Evolutionary conservation across 23 red algal species (phyloP).

Genomic region (Gracilaria gracilis): DNA sequence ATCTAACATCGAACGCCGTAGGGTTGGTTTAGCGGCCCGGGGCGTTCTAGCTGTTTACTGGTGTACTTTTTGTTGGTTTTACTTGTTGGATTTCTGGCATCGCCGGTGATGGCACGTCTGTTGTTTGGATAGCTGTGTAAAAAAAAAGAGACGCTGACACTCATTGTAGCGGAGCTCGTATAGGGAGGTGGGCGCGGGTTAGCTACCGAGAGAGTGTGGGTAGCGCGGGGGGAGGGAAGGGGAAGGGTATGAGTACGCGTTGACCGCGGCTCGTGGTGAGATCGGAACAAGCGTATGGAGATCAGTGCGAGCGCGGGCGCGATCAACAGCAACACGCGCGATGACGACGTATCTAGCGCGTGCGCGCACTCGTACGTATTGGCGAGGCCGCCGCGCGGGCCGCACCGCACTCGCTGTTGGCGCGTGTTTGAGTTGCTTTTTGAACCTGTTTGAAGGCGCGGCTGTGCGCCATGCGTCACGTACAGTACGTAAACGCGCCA

Average conservation of each 20-base stretch:
- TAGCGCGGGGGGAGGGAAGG: too few relatives aligned
- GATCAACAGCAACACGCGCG: background rate
- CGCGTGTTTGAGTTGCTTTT: background rate
- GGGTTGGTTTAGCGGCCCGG: too few relatives aligned
- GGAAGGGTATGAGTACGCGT: too few relatives aligned
- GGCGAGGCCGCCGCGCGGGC: background rate
- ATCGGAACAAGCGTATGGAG: background rate
- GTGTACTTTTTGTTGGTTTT: too few relatives aligned
- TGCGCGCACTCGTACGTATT: background rate
- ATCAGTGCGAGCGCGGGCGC: background rate
- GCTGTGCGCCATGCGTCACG: background rate
- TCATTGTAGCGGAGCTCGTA: too few relatives aligned
- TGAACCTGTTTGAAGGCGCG: background rate
- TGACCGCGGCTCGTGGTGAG: too few relatives aligned
- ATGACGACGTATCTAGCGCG: background rate
- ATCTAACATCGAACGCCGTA: too few relatives aligned
- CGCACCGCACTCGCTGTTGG: background rate
- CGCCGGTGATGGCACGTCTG: background rate
- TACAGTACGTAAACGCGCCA: too few relatives aligned
- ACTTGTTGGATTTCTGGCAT: too few relatives aligned
- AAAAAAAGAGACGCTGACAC: conserved; percentile 8
- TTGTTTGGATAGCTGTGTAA: conserved; percentile 21
- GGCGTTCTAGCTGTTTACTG: too few relatives aligned
- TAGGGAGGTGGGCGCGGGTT: too few relatives aligned
- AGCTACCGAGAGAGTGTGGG: background rate